Evolutionary conservation across 345 rosid species (phyloP).

Genomic region (Trapa incisa): DNA sequence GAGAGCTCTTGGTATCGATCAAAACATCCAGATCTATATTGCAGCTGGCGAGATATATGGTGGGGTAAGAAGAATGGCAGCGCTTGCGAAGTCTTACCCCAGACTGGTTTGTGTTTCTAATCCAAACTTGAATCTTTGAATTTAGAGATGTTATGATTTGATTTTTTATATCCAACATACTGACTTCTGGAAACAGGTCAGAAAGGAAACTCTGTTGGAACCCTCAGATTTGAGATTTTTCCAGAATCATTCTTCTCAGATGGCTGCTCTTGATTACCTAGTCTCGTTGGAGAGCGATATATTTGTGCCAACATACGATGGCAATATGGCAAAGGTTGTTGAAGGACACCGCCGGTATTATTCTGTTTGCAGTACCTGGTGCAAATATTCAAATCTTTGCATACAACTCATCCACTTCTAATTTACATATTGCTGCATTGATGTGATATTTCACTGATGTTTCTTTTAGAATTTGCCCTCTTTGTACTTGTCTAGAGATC

Average conservation of each 20-base stretch:
- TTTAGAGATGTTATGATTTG: constrained; percentile 1
- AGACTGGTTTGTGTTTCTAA: constrained; percentile 24
- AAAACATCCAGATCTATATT: constrained; percentile 28
- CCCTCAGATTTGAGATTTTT: constrained; percentile 22
- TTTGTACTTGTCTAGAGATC: background rate
- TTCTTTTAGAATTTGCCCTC: background rate
- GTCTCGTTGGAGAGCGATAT: constrained; percentile 35
- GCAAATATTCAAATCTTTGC: background rate
- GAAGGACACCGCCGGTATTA: constrained; percentile 38
- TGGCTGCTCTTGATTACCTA: constrained; percentile 38
- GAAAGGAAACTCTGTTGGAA: constrained; percentile 22
- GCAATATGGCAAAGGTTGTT: constrained; percentile 27
- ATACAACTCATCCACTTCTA: background rate
- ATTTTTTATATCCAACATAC: background rate
- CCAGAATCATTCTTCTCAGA: constrained; percentile 25
- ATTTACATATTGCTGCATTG: background rate
- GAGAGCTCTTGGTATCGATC: constrained; percentile 30
- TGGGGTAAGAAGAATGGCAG: constrained; percentile 26
- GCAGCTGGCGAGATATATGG: constrained; percentile 49
- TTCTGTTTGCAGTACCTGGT: background rate
- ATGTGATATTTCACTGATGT: background rate
- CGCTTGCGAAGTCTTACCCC: constrained; percentile 24
- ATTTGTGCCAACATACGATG: constrained; percentile 24
- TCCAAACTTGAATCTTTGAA: constrained; percentile 1
- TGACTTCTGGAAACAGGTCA: constrained; percentile 23